Evolutionary conservation across 1,139 yeast genomes (phyloP).

Genomic region (Spathaspora sp.): DNA sequence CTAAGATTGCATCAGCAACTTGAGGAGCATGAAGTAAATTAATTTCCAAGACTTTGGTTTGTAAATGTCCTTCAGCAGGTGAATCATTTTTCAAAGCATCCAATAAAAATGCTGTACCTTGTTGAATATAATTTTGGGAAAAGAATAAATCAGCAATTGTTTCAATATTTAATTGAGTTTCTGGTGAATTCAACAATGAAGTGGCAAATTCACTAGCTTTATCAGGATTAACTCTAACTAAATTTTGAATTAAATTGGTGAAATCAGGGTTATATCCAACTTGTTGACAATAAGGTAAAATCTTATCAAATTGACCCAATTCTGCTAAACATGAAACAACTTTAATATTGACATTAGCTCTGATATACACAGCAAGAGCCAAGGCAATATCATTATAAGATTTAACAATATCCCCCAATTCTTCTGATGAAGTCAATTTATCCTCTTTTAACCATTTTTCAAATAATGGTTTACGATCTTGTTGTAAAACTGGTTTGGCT

Average conservation of each 20-base stretch:
- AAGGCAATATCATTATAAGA: conserved; percentile 75
- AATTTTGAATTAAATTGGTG: conserved; percentile 84
- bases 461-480: conserved; percentile 88
- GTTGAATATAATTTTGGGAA: conserved; percentile 92
- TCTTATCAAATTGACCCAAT: conserved; percentile 94
- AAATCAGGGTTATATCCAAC: conserved; percentile 89
- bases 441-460: conserved; percentile 97
- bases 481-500: conserved; percentile 94
- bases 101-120: conserved; percentile 96
- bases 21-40: conserved; percentile 96
- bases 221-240: conserved; percentile 93
- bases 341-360: conserved; percentile 82
- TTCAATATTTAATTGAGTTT: conserved; percentile 73
- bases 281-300: conserved; percentile 89
- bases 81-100: conserved; percentile 94
- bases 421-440: conserved; percentile 91
- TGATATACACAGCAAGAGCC: conserved; percentile 88
- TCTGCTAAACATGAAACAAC: conserved; percentile 94
- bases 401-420: conserved; percentile 93
- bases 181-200: conserved; percentile 66
- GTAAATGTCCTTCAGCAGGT: conserved; percentile 95
- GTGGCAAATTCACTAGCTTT: conserved; percentile 97
- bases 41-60: conserved; percentile 90
- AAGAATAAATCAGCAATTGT: conserved; percentile 91
- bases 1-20: conserved; percentile 98